Conservation (phyloP, 805 yeast species). For the Yarrowia sp. region DNA sequence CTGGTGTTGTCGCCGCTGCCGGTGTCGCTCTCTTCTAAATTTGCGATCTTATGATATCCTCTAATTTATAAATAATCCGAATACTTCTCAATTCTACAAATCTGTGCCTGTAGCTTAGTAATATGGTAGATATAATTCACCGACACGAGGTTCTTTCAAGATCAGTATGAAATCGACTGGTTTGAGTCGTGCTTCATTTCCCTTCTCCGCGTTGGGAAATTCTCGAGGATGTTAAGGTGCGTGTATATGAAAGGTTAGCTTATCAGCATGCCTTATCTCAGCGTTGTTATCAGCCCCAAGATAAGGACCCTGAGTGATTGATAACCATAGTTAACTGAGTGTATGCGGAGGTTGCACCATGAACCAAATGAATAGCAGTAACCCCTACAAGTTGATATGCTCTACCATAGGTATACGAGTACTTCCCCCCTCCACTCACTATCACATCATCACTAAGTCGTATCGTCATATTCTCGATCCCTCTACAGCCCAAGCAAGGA, state of each 20-base stretch:
- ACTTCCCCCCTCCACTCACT: no score
- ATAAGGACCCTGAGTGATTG: slow-evolving; percentile 4
- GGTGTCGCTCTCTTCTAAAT: slow-evolving; percentile 30
- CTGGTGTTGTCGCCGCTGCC: slow-evolving; percentile 35
- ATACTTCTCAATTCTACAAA: slow-evolving; percentile 3
- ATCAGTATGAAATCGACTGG: no score
- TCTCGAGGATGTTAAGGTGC: slow-evolving; percentile 4
- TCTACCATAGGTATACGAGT: no score
- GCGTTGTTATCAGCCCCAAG: neutral
- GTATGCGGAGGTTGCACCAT: no score
- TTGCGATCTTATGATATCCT: slow-evolving; percentile 9
- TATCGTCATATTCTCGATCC: no score
- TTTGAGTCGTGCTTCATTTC: no score
- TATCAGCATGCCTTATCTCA: neutral
- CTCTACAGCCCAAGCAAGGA: no score
- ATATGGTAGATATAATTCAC: neutral
- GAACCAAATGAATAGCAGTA: no score
- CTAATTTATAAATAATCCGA: slow-evolving; percentile 5
- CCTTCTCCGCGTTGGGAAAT: neutral
- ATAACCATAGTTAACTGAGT: neutral
- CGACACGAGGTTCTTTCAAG: no score
- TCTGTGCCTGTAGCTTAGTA: neutral
- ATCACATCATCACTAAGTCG: no score
- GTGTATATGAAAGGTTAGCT: neutral
- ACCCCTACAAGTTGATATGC: no score